phyloP scores from a whole-genome alignment of 225 moss, liverwort and hornwort genomes.

The Straminergon stramineum region DNA sequence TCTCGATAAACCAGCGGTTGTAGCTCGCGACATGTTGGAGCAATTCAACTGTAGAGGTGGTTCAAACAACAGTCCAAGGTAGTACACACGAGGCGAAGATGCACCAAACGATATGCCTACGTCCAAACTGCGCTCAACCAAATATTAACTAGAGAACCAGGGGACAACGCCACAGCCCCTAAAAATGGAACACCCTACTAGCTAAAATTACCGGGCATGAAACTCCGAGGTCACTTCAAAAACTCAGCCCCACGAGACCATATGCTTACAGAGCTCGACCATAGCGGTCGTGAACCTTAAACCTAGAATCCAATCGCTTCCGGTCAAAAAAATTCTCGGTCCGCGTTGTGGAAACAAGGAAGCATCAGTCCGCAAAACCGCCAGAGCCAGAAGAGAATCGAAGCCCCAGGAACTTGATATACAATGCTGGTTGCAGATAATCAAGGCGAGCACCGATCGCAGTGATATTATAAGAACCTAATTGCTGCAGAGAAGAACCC shows the following conservation, averaged over 20 bases:
- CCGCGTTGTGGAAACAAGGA: background rate
- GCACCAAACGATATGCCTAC: background rate
- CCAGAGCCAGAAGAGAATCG: background rate
- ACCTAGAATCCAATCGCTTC: constrained; percentile 15
- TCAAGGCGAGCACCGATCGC: background rate
- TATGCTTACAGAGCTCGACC: constrained; percentile 1
- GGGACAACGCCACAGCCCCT: background rate
- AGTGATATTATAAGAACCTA: background rate
- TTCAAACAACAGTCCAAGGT: background rate
- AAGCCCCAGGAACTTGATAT: background rate
- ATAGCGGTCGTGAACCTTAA: constrained; percentile 1
- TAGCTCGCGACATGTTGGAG: constrained; percentile 41
- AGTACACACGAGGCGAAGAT: background rate
- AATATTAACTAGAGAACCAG: background rate
- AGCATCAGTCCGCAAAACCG: background rate
- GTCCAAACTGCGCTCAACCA: background rate
- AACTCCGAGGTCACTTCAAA: background rate
- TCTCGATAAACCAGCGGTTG: constrained; percentile 39
- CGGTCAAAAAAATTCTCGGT: background rate
- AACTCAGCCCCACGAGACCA: constrained; percentile 2
- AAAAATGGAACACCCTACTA: background rate
- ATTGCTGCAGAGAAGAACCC: background rate
- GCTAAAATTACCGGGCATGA: background rate
- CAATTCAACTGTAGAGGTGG: background rate
- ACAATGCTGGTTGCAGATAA: constrained; percentile 5